Conservation (phyloP, 805 yeast species). For the Candida vaughaniae region DNA sequence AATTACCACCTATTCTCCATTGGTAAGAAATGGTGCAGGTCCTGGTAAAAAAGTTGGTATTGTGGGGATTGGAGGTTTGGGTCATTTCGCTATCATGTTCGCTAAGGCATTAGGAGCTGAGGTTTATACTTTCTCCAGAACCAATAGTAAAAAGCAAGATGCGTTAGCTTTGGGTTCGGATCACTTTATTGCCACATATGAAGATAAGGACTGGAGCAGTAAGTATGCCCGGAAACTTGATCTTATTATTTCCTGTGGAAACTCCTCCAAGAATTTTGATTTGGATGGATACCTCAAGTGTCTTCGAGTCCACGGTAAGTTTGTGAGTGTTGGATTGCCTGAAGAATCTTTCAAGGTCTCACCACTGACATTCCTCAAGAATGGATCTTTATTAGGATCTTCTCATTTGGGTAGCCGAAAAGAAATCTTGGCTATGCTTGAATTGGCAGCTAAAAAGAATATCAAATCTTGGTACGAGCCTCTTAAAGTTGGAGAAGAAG, state of each 20-base stretch:
- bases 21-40: conserved; percentile 38
- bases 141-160: conserved; percentile 26
- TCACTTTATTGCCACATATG: conserved; percentile 47
- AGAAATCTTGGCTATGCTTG: conserved; percentile 37
- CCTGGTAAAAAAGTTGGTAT: conserved; percentile 53
- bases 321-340: conserved; percentile 29
- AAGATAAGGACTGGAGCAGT: conserved; percentile 40
- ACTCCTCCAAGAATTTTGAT: conserved; percentile 50
- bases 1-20: conserved; percentile 52
- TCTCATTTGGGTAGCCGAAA: conserved; percentile 35
- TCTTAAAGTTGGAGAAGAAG: conserved; percentile 33
- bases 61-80: conserved; percentile 68
- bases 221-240: conserved; percentile 41
- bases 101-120: conserved; percentile 62
- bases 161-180: conserved; percentile 33
- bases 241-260: conserved; percentile 53
- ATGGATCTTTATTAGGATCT: conserved; percentile 29
- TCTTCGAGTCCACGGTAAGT: conserved; percentile 26
- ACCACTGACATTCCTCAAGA: conserved; percentile 26
- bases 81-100: conserved; percentile 59
- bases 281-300: conserved; percentile 46
- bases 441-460: conserved; percentile 36
- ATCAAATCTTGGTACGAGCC: conserved; percentile 38
- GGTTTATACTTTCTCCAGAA: conserved; percentile 30
- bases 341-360: conserved; percentile 19